Evolutionary conservation across 257 asterid species (phyloP).

Genomic region (Schizonepeta tenuifolia): DNA sequence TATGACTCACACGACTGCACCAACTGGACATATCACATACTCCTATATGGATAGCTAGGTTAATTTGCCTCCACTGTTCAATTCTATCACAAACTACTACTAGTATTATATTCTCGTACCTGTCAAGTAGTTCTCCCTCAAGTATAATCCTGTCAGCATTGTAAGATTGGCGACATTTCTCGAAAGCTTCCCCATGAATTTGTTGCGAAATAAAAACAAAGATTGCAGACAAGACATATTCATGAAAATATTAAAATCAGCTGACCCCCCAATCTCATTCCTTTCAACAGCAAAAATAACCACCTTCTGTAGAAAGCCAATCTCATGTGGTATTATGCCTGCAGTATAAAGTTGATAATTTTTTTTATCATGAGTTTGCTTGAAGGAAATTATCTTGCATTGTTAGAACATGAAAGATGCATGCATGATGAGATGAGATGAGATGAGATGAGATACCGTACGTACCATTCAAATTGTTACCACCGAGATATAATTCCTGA

Average conservation of each 20-base stretch:
- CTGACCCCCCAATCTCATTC: constrained; percentile 4
- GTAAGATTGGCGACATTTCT: constrained; percentile 26
- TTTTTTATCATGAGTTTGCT: too few relatives aligned
- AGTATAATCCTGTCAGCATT: not conserved
- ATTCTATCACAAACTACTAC: too few relatives aligned
- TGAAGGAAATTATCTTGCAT: not conserved
- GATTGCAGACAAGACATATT: constrained; percentile 22
- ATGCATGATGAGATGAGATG: not conserved
- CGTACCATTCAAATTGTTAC: constrained; percentile 13
- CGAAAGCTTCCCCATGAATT: constrained; percentile 22
- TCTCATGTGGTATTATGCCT: constrained; percentile 27
- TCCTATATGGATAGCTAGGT: too few relatives aligned
- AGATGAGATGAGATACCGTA: not conserved
- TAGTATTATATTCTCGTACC: constrained; percentile 33
- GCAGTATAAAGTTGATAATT: not conserved
- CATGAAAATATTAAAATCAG: constrained; percentile 2
- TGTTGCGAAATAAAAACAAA: not conserved
- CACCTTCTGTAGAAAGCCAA: constrained; percentile 19
- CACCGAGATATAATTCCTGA: not conserved
- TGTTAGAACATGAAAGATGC: too few relatives aligned
- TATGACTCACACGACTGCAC: too few relatives aligned
- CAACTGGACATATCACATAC: too few relatives aligned
- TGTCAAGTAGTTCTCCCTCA: not conserved
- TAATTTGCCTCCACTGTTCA: too few relatives aligned
- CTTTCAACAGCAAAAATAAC: not conserved